Evolutionary conservation across 1,284 basidiomycete genomes (phyloP), one percentile per base, ranked within the genome.

Genomic region (Athelia psychrophila): DNA sequence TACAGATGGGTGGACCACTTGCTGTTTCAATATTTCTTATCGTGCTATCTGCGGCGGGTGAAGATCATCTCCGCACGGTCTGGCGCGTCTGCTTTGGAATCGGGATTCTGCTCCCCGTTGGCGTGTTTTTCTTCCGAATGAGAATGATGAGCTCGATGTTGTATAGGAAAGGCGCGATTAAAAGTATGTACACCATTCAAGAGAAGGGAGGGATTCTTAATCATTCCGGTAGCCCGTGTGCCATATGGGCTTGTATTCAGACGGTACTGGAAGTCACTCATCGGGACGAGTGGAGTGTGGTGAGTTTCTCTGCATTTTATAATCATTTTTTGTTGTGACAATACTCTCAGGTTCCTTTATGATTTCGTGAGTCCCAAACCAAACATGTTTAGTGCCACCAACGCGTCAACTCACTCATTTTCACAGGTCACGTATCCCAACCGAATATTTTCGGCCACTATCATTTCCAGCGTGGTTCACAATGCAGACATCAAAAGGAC

Each of bases 31-130:
- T 90, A 23, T 91, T 89, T 68, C 66, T 91, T 38, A 85, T 92
- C 57, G 84, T 88, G 25, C 72, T 91, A 24, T 81, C 78, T 4
- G 83, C 81, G 33, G 81, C 83, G 8, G 86, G 86, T 15, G 75
- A 80, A 55, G 65, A 80, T 47, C 81, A 86, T 60, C 75, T 91
- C 9, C 65, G 77, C 25, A 88, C 84, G 9, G 84, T 89, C 44
- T 92, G 89, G 90, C 77, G 89, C 20, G 79, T 87, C 49, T 84
- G 82, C 62, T 89, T 89, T 60, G 88, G 85, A 2, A 74, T 92
- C 49, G 86, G 87, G 18, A 79, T 87, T 25, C 38, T 88, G 18
- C 74, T 89, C 9, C 88, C 89, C 3, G 62, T 88, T 47, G 76
- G 77, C 2, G 88, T 92, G 44, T 84, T 92, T 63, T 75, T 81